Evolutionary conservation across 495 filamentous ascomycete genomes (phyloP).

Genomic region (Aspergillus sparsus): DNA sequence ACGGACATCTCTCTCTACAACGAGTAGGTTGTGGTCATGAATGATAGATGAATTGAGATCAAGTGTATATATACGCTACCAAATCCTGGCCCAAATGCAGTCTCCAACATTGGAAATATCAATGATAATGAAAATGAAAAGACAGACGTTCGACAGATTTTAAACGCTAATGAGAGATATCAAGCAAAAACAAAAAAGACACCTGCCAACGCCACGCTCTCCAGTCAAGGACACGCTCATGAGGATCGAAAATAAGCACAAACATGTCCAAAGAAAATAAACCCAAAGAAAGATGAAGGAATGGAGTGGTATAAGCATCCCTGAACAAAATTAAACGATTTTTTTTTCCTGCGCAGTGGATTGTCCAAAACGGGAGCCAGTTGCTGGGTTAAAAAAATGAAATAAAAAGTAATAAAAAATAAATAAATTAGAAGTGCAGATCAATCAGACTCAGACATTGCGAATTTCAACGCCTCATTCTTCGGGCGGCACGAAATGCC

Average conservation of each 20-base stretch:
- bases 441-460: not conserved
- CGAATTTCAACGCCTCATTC: constrained; percentile 18
- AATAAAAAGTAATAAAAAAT: not conserved
- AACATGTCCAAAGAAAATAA: constrained; percentile 8
- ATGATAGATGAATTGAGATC: not conserved
- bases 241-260: constrained; percentile 6
- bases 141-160: no score
- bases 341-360: not conserved
- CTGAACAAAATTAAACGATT: not conserved
- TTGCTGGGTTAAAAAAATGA: no score
- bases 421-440: not conserved
- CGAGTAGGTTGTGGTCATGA: not conserved
- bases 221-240: constrained; percentile 14
- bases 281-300: constrained; percentile 8
- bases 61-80: not conserved
- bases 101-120: not conserved
- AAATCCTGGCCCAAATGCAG: not conserved
- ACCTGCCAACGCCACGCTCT: constrained; percentile 24
- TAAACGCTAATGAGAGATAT: not conserved
- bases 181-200: constrained; percentile 3
- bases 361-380: no score
- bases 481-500: constrained; percentile 42
- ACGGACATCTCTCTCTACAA: not conserved
- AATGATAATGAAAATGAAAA: not conserved
- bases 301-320: constrained; percentile 1